Base-by-base conservation (phyloP, 306 rosid genomes). In the Arachis stenosperma region DNA sequence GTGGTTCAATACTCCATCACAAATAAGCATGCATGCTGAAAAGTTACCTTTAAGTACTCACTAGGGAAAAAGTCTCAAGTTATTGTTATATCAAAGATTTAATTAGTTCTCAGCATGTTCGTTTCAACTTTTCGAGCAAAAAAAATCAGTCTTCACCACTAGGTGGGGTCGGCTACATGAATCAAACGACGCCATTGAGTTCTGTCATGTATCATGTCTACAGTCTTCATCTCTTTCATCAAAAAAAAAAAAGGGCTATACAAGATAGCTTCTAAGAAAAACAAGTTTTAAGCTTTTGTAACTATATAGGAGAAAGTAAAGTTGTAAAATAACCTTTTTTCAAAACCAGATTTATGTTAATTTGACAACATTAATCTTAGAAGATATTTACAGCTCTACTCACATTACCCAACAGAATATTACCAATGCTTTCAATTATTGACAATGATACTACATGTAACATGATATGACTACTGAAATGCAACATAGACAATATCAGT, bases 311-410 rank as follows among this genome's bases (percentile, higher is more conserved):
- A 33, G 2, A 33, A 33, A 3, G 4, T 33, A 2, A 33, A 33
- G 37, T 33, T 33, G 37, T 33, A 33, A 33, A 33, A 33, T 33
- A 4, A 33, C 37, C 37, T 2, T 33, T 33, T 33, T 4, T 33
- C 37, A 33, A 33, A 33, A 33, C 37, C 37, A 33, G 37, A 33
- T 56, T 8, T 9, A 42, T 22, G 61, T 55, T 55, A 22, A 8
- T 17, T 42, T 42, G 15, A 43, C 9, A 56, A 70, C 29, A 29
- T 42, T 41, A 2, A 12, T 71, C 9, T 44, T 44, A 29, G 67
- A 71, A 33, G 57, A 59, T 47, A 71, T 43, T 72, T 47, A 36
- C 50, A n/a, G 0, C 69, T 58, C 47, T 14, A 5, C 60, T 60
- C 13, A 60, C 17, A 73, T 36, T 36, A 37, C 58, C 48, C 11